Evolutionary conservation across 1,284 basidiomycete species (phyloP).

Genomic region (Vanrija sp.): DNA sequence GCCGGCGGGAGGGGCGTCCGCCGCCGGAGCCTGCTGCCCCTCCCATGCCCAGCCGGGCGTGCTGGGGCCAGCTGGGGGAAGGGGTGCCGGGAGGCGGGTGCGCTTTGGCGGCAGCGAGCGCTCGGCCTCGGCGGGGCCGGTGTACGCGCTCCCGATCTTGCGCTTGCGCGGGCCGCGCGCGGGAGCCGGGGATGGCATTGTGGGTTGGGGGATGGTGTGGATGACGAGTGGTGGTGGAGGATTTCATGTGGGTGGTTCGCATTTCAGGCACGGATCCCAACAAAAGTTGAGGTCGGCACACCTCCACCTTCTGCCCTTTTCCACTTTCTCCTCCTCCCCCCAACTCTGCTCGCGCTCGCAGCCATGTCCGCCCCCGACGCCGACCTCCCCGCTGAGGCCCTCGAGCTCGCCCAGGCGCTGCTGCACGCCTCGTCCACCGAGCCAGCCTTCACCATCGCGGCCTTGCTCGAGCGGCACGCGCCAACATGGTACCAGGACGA

Average conservation of each 20-base stretch:
- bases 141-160: background rate
- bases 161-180: background rate
- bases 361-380: background rate
- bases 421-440: constrained; percentile 36
- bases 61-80: no score
- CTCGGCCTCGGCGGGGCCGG: no score
- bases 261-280: background rate
- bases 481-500: constrained; percentile 90
- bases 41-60: no score
- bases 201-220: background rate
- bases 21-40: no score
- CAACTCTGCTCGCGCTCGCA: background rate
- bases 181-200: no score
- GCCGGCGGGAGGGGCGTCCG: no score
- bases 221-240: no score
- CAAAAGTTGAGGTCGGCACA: no score
- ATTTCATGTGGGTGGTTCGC: no score
- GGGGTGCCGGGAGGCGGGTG: no score
- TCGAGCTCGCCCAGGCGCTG: constrained; percentile 25
- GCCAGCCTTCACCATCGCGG: constrained; percentile 55
- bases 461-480: constrained; percentile 64
- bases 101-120: no score
- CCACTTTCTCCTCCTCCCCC: constrained; percentile 6
- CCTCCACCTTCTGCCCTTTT: background rate
- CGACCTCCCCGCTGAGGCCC: constrained; percentile 11